Base-by-base conservation (phyloP, 768 basidiomycete species). In the Kwoniella mangroviensis region DNA sequence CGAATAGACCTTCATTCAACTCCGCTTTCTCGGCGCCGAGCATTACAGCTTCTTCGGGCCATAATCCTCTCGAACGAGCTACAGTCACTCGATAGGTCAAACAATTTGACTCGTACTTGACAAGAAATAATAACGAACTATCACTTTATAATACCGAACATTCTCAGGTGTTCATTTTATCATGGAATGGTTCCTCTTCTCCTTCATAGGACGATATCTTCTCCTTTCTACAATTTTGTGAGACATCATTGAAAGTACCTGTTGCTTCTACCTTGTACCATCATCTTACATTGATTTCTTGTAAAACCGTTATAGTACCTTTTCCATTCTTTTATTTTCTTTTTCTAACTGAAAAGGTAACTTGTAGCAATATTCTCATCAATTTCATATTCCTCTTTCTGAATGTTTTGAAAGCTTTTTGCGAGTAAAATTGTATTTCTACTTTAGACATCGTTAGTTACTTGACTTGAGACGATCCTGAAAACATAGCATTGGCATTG, bases 1-100 rank as follows among this genome's bases (percentile, higher is more conserved):
- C 55, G 3, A 66, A 9, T 22, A n/a, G 65, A 57, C 52, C 68
- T 34, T 13, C 63, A 15, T 19, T 59, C 9, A 53, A 43, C 10
- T 22, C 62, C 17, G 41, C 54, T 21, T 60, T 56, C 42, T 59
- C 62, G 12, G 21, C 55, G n/a, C 68, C 68, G 1, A 69, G 68
- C 28, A 69, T 69, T 21, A 55, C 68, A 26, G 60, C 68, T 40
- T 51, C 68, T 13, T 34, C 68, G 19, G 68, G 62, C 4, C 62
- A 64, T 58, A 64, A 64, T 40, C 62, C 68, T 11, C 54, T 69
- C 21, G 68, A 69, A 17, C 41, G 59, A 54, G 56, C 68, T 17
- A 61, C 67, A 22, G 24, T 53, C 9, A 42, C 68, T 57, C 43
- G 55, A 62, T 61, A 60, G 41, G 43, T 28, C 42, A 56, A 24